Evolutionary conservation across 2,329 filamentous ascomycete genomes (phyloP), one percentile per base, ranked within the genome.

Genomic region (Zasmidium cellare): DNA sequence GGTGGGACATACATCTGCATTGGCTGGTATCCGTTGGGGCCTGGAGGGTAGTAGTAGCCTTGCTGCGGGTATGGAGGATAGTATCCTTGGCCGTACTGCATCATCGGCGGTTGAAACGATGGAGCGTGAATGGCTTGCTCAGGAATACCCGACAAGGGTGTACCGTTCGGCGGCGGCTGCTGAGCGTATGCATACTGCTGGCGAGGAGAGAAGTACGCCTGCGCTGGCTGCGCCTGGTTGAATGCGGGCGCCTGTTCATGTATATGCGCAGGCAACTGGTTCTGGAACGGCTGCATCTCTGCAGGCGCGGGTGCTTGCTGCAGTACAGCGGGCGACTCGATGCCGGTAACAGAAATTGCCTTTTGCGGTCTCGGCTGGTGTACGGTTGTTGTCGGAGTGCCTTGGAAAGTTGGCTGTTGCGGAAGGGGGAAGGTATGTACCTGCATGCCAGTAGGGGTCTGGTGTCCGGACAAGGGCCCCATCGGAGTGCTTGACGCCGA

Each of bases 341-440:
- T 96, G 68, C 91, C 92, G 57, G 91, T 90, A 58, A 97, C 87
- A 9, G 92, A 97, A 28, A 97, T 91, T 5, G 92, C 83, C 80
- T 97, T 97, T 74, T 97, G 92, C 9, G 94, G 93, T 53, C 91
- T 88, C 57, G 94, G 94, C 72, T 97, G 94, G 72, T 97, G 91
- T 87, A 97, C 96, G 0, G 91, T 84, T 18, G 87, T 82, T 45
- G 82, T 80, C 46, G 82, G 80, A 66, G 84, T 85, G 64, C 83
- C 85, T 71, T 87, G 85, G 71, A 80, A 84, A 1, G 80, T 74
- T 9, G 82, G 82, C 62, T 82, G 80, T 63, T 82, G 81, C 23
- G 82, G 80, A 49, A 80, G 76, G 46, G 80, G 78, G 59, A 81
- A 83, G 5, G 84, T 65, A 68, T 87, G 70, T 44, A 75, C 71